These are phyloP conservation scores for Apophysomyces elegans DNA, from an alignment of 371 early-diverging fungal species.

Conservation along the genomic window DNA sequence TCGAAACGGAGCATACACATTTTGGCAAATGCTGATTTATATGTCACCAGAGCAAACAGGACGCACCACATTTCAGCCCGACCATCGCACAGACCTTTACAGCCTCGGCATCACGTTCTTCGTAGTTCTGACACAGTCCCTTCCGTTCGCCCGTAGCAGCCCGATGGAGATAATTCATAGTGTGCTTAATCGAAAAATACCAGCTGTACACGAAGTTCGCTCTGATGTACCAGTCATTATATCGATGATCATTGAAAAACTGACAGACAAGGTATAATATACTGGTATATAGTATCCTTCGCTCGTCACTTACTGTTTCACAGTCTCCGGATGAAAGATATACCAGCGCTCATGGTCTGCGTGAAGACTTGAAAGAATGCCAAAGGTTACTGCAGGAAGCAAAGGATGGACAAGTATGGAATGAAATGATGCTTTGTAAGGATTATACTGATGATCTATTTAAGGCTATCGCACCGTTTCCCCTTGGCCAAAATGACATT, in stretches of 20 bases:
- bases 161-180: constrained; percentile 65
- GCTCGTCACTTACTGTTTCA: not conserved
- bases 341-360: constrained; percentile 60
- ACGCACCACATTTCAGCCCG: constrained; percentile 61
- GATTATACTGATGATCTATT: not conserved
- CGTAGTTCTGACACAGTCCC: constrained; percentile 49
- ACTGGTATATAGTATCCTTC: not conserved
- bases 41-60: constrained; percentile 67
- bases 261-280: constrained; percentile 57
- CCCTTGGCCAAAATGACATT: constrained; percentile 54
- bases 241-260: constrained; percentile 57
- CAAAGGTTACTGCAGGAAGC: constrained; percentile 35
- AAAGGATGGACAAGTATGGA: constrained; percentile 23
- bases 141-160: constrained; percentile 55
- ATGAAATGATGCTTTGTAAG: not conserved
- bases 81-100: constrained; percentile 66
- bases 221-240: constrained; percentile 53
- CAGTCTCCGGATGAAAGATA: constrained; percentile 67
- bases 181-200: constrained; percentile 55
- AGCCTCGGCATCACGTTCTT: constrained; percentile 60
- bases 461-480: constrained; percentile 45
- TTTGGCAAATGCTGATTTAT: constrained; percentile 43
- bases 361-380: constrained; percentile 59
- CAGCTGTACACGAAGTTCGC: constrained; percentile 46
- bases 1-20: constrained; percentile 34